Base-by-base conservation (phyloP, 495 filamentous ascomycete genomes). In the Neurospora pannonica region DNA sequence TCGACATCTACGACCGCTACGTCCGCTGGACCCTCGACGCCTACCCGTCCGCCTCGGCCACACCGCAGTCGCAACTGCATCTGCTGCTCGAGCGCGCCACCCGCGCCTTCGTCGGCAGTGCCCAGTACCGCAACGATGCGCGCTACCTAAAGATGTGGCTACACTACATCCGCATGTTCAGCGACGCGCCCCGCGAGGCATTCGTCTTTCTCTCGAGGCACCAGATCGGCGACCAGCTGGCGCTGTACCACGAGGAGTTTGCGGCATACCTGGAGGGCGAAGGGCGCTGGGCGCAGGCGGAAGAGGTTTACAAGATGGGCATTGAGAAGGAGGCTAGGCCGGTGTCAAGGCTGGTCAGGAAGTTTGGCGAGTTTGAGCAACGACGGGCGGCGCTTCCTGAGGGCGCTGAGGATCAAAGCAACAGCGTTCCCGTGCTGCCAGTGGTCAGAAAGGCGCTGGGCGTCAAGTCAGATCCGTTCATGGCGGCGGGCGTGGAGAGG, bases 181-280 rank as follows among this genome's bases (percentile, higher is more conserved):
- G 93, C 19, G 97, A 98, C 80, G 87, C 94, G 31, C 95, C 96
- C 9, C 90, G 96, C 60, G 96, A 99, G 78, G 93, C 92, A 0
- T 99, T 94, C 77, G 92, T 94, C 15, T 99, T 96, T 78, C 86
- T 99, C 42, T 90, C 95, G 2, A 92, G 95, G 31, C 94, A 98
- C 74, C 87, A 87, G 73, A 92, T 98, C 74, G 96, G 95, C 69
- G 95, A 97, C 77, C 86, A 89, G 2, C 85, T 99, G 11, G 96
- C 96, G 0, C 83, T 98, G n/a, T 99, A 94, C 79, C 98, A 99
- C 81, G 96, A 99, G 78, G 97, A 98, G 77, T 98, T 97, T 83
- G 94, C 96, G 0, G 92, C 89, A 0, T 97, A 95, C 92, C 83
- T 99, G 24, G 96, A 99, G 83, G 86, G 89, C 70, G 91, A 90